Base-by-base conservation (phyloP, 345 rosid genomes). In the Euphorbia lathyris region DNA sequence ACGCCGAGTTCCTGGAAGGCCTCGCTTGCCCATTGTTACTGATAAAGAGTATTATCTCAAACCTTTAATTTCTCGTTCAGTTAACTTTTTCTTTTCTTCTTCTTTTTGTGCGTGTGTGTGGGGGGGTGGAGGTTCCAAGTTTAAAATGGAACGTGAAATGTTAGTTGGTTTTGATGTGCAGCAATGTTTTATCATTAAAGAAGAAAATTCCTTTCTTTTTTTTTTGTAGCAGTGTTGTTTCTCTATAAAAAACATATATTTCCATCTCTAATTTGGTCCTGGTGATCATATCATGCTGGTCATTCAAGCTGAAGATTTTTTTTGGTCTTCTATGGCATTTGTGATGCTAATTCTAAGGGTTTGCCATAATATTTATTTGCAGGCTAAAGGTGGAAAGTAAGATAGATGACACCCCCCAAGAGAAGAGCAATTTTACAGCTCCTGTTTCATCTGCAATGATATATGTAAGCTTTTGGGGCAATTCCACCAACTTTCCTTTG, bases 1-100 rank as follows among this genome's bases (percentile, higher is more conserved):
- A 78, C 92, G 98, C 57, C 96, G 99, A 25, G 98, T 95, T 83
- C 99, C 99, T 32, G 99, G 98, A 81, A 79, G 90, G 67, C 97
- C 97, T 80, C 99, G 98, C 78, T 78, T 87, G 90, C 88, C 98
- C 63, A 93, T 95, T 85, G 91, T 89, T 78, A 83, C 94, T 20
- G 75, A 85, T 67, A 89, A 83, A 85, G 93, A 83, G 99, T 95
- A 95, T 81, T 88, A 66, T 75, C 84, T 84, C 84, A 52, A 76
- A 85, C 85, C 86, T 86, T 85, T 70, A 36, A 55, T 70, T 72
- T 71, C 58, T 61, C 70, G 43, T 74, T 58, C 66, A 32, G 36
- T 70, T 63, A 17, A 58, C 73, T 60, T 51, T n/a, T n/a, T n/a
- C n/a, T n/a, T n/a, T n/a, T n/a, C n/a, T n/a, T n/a, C n/a, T n/a